These are phyloP conservation scores for Phytopythium kandeliae DNA, from an alignment of 352 stramenopile genomes.

Conservation along the genomic window DNA sequence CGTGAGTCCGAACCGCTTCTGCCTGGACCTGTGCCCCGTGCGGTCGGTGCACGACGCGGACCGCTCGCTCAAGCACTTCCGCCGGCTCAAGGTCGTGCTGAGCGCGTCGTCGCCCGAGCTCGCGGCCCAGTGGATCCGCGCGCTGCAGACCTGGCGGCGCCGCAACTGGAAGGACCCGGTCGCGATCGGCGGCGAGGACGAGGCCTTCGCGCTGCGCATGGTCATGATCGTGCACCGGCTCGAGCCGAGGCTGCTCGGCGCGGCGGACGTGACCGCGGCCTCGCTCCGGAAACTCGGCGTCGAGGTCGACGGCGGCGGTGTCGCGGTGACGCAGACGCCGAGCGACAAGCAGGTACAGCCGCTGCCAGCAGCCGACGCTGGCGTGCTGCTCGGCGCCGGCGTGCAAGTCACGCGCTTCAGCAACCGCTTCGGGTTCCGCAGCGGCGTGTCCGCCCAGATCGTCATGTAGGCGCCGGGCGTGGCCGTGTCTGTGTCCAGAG, in stretches of 20 bases:
- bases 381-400: slow-evolving; percentile 10
- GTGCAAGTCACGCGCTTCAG: slow-evolving; percentile 28
- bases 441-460: slow-evolving; percentile 22
- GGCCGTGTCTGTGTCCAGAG: too few species aligned
- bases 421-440: slow-evolving; percentile 21
- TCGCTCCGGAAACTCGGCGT: slow-evolving; percentile 47
- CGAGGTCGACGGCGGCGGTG: slow-evolving; percentile 19
- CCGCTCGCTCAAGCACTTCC: slow-evolving; percentile 59
- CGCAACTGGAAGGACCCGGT: slow-evolving; percentile 72
- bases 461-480: slow-evolving; percentile 4
- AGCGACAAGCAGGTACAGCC: slow-evolving; percentile 15
- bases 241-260: slow-evolving; percentile 54
- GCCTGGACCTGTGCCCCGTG: slow-evolving; percentile 63
- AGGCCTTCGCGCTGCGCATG: slow-evolving; percentile 55
- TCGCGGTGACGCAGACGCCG: slow-evolving; percentile 7
- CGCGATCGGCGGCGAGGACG: slow-evolving; percentile 60
- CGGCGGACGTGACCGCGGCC: slow-evolving; percentile 20
- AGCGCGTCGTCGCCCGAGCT: slow-evolving; percentile 46
- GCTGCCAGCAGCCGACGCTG: slow-evolving; percentile 9
- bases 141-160: slow-evolving; percentile 68
- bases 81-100: slow-evolving; percentile 43
- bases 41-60: slow-evolving; percentile 74
- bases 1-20: slow-evolving; percentile 59
- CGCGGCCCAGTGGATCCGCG: slow-evolving; percentile 52
- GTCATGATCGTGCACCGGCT: slow-evolving; percentile 65